Evolutionary conservation across 345 rosid species (phyloP).

Genomic region (Corchorus olitorius): DNA sequence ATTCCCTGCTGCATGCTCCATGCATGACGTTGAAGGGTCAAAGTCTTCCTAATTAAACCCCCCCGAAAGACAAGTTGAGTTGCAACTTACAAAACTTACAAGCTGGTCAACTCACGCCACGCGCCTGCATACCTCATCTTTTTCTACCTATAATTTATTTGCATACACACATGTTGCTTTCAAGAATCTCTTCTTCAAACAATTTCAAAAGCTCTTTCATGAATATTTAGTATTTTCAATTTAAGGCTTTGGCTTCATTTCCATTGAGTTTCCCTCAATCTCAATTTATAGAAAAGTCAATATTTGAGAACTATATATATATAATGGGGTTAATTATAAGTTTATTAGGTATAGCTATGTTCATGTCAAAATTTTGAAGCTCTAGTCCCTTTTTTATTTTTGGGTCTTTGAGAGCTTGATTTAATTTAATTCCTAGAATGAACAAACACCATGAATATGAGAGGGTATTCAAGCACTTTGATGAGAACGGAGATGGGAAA

Average conservation of each 20-base stretch:
- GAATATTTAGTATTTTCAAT: no score
- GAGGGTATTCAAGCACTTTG: conserved; percentile 35
- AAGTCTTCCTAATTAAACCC: not conserved
- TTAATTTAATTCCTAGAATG: not conserved
- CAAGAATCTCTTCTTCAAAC: no score
- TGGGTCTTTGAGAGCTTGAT: not conserved
- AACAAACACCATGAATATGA: conserved; percentile 12
- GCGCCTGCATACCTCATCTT: not conserved
- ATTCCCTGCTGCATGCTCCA: not conserved
- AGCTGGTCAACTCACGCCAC: conserved; percentile 13
- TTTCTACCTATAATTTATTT: not conserved
- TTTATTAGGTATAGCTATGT: not conserved
- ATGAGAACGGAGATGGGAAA: conserved; percentile 49
- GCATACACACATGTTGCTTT: not conserved
- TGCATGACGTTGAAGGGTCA: conserved; percentile 9
- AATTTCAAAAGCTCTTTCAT: no score
- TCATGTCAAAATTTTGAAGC: not conserved
- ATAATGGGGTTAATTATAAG: no score
- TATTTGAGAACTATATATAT: no score
- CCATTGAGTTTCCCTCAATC: not conserved
- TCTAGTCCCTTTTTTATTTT: not conserved
- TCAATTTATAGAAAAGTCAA: not conserved
- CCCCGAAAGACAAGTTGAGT: not conserved
- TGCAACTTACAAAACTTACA: no score
- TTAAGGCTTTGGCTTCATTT: not conserved